Evolutionary conservation across 257 asterid genomes (phyloP), one percentile per base, ranked within the genome.

Genomic region (Capsicum baccatum): DNA sequence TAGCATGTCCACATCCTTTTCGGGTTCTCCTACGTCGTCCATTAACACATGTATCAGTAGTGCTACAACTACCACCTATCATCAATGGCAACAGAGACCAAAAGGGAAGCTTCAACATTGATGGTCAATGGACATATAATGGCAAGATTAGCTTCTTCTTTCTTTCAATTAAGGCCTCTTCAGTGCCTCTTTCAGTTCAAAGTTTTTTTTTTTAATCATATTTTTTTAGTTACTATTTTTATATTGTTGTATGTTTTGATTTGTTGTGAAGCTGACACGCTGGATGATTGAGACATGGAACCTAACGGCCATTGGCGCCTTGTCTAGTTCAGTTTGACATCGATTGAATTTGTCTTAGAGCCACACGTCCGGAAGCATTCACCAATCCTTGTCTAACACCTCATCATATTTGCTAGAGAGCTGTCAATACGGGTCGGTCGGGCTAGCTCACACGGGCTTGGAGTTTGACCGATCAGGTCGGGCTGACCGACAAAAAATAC

Each of bases 1-100:
- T 86, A 92, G 96, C 57, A 83, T 56, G 37, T 89, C 92, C 86
- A 91, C 98, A 85, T 91, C 97, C 88, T 91, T 87, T 44, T 84
- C 94, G 87, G 90, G 74, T 58, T 91, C 92, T 85, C 88, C 91
- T 66, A 66, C 19, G 84, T 91, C 90, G 67, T 87, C 97, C 97
- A 93, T 93, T 79, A 70, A 81, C 81, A 80, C 83, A 67, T 39
- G 79, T 85, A 26, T 26, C 33, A 39, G 44, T 86, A 54, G 87
- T 88, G 74, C 84, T 71, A 70, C 59, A 17, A 59, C 87, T 82
- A 63, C 90, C 90, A 89, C 93, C 89, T 85, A 56, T 59, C 97
- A 91, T 91, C 84, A 91, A 88, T 68, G 83, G 87, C 83, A 76
- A 76, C 83, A 85, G 79, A 85, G 86, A 74, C 84, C 91, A 86